These are phyloP conservation scores for Candida arabinofermentans DNA, from an alignment of 805 yeast species.

Conservation along the genomic window DNA sequence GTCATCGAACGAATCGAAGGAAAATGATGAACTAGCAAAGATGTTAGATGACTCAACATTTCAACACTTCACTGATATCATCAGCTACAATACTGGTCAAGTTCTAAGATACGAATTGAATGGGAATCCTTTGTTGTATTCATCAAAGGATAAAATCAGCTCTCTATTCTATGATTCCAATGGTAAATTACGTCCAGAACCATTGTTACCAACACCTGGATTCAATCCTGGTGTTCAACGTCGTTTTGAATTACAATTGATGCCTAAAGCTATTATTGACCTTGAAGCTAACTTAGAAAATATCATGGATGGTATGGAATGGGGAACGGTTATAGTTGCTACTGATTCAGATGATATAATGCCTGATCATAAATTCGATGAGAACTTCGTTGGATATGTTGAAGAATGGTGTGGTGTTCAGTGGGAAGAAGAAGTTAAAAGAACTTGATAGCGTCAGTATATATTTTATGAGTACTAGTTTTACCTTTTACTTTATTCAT, in stretches of 20 bases:
- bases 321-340: conserved; percentile 90
- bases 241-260: conserved; percentile 80
- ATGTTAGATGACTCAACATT: conserved; percentile 73
- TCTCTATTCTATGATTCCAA: conserved; percentile 32
- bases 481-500: too few species aligned
- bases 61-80: conserved; percentile 69
- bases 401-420: conserved; percentile 28
- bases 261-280: conserved; percentile 90
- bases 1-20: conserved; percentile 33
- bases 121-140: conserved; percentile 73
- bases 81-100: conserved; percentile 81
- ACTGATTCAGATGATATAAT: conserved; percentile 63
- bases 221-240: conserved; percentile 57
- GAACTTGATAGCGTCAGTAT: neutral
- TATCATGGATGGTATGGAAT: conserved; percentile 77
- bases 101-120: conserved; percentile 80
- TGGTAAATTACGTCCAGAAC: conserved; percentile 21
- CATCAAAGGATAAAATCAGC: conserved; percentile 54
- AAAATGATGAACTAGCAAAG: conserved; percentile 45
- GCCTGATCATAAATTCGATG: conserved; percentile 47
- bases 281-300: conserved; percentile 50
- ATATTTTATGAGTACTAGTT: too few species aligned
- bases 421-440: conserved; percentile 24
- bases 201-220: conserved; percentile 52
- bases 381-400: conserved; percentile 55